Base-by-base conservation (phyloP, 2,329 filamentous ascomycete species). In the Sporothrix dimorphospora region DNA sequence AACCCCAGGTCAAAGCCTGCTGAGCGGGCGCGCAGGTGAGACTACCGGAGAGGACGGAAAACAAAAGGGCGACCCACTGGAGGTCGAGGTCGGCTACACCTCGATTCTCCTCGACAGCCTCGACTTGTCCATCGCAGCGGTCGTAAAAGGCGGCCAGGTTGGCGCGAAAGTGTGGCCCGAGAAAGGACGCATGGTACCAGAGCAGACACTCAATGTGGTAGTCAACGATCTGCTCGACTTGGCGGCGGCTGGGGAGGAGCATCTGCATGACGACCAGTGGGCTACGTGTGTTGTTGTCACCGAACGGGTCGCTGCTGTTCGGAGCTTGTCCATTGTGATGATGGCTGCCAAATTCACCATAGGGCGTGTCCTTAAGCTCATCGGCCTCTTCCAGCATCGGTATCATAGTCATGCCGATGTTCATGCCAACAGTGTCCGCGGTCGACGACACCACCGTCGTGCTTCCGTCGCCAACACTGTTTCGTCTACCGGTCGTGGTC, bases 21-120 rank as follows among this genome's bases (percentile, higher is more conserved):
- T 71, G 45, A 30, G 79, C 76, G 3, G 82, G 81, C 14, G 81
- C 82, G 65, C 81, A 82, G 1, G 83, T 81, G 65, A 85, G 80
- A 67, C 80, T 81, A 3, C 81, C 81, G 8, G 82, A 79, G 3
- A 85, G 75, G 12, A 85, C 79, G 0, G 84, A 78, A 73, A 85
- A 85, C 2, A 85, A 77, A 4, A 86, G 77, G 2, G 81, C 81
- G 0, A 81, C 79, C 84, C 84, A 85, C 73, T 85, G 82, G n/a
- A 85, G 73, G 57, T 81, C 79, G 65, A 83, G 75, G 0, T 77
- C 78, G 2, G 77, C 71, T 9, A 16, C 11, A 1, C 59, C 59
- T 5, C n/a, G 59, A 9, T 42, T 7, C 6, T 42, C 59, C 6
- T 16, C 78, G 8, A 49, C 63, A 5, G 27, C 76, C 16, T 77